Percentiles rank a stretch among this genome's conserved stretches.
Evolutionary conservation across 2,329 filamentous ascomycete genomes (phyloP).

Genomic region (Beauveria sp.): DNA sequence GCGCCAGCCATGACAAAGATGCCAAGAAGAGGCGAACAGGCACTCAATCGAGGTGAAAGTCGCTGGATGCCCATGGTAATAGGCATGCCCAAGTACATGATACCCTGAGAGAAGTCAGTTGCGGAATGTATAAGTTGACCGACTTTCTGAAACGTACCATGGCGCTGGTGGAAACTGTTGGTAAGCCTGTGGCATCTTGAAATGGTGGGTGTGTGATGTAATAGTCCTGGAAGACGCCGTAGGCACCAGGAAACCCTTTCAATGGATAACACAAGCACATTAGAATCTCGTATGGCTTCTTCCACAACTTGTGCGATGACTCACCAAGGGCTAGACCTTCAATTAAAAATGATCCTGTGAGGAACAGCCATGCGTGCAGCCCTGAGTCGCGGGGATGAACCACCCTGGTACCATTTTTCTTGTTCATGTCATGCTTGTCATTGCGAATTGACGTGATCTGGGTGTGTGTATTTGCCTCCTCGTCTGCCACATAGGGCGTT

Average conservation of each 20-base stretch:
- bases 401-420: neutral
- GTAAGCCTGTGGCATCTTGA: constrained; percentile 38
- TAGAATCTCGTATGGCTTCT: neutral
- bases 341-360: constrained; percentile 18
- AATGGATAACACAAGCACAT: neutral
- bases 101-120: constrained; percentile 22
- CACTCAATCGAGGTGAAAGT: constrained; percentile 28
- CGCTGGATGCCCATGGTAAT: constrained; percentile 38
- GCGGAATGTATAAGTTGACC: too few relatives aligned
- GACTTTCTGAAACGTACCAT: constrained; percentile 30
- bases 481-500: neutral
- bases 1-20: constrained; percentile 40
- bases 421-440: neutral
- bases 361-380: constrained; percentile 28
- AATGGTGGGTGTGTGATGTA: constrained; percentile 53
- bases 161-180: constrained; percentile 52
- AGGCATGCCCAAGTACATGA: constrained; percentile 43
- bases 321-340: constrained; percentile 16
- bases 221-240: constrained; percentile 60
- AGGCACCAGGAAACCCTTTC: constrained; percentile 55
- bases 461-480: neutral
- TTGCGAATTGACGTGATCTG: neutral
- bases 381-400: constrained; percentile 15
- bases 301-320: neutral
- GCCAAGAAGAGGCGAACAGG: constrained; percentile 31